Evolutionary conservation across 164 flowering plant genomes (phyloP).

Genomic region (Vitis cinerea): DNA sequence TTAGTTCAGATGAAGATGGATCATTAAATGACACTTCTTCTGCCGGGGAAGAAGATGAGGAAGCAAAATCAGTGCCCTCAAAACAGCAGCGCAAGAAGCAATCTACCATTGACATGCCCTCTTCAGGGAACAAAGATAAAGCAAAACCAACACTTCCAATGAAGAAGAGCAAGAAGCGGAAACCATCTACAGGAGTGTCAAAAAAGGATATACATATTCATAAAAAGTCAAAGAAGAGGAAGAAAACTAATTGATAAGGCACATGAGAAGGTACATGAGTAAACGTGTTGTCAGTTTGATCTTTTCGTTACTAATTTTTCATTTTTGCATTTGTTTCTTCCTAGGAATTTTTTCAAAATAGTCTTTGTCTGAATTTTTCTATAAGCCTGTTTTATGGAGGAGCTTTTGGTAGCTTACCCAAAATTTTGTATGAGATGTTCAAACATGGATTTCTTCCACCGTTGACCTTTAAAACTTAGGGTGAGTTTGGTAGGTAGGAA

Average conservation of each 20-base stretch:
- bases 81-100: slow-evolving; percentile 24
- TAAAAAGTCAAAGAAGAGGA: slow-evolving; percentile 26
- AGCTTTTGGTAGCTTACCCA: too few species aligned
- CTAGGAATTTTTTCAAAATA: too few species aligned
- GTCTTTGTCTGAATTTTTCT: too few species aligned
- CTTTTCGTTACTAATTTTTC: too few species aligned
- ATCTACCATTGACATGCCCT: slow-evolving; percentile 11
- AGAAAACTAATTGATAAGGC: slow-evolving; percentile 7
- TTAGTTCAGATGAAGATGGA: slow-evolving; percentile 60
- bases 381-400: too few species aligned
- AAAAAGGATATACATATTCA: slow-evolving; percentile 16
- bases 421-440: too few species aligned
- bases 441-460: too few species aligned
- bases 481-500: too few species aligned
- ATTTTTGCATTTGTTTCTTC: too few species aligned
- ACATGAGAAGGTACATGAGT: too few species aligned
- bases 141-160: slow-evolving; percentile 1
- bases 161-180: slow-evolving; percentile 29
- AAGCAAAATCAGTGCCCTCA: background rate
- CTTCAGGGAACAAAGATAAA: slow-evolving; percentile 4
- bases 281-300: too few species aligned
- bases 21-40: slow-evolving; percentile 19
- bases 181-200: slow-evolving; percentile 12
- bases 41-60: background rate
- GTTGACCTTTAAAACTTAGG: too few species aligned